Evolutionary conservation across 2,329 filamentous ascomycete species (phyloP).

Genomic region (Ascochyta koolunga): DNA sequence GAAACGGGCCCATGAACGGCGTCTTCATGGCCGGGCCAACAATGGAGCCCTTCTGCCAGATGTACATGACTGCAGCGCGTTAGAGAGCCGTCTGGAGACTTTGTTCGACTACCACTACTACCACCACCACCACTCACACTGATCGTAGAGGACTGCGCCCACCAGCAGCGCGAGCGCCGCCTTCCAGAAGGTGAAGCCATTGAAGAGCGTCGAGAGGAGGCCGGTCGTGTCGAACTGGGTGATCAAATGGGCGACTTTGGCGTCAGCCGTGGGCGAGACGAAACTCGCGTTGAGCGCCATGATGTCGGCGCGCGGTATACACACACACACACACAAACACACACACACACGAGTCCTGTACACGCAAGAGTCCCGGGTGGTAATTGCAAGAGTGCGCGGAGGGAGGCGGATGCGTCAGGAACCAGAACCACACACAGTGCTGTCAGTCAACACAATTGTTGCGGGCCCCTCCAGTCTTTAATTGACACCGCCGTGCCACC

Average conservation of each 20-base stretch:
- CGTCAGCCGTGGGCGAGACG: constrained; percentile 49
- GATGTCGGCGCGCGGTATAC: not conserved
- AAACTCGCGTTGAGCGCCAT: constrained; percentile 49
- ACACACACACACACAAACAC: too few species aligned
- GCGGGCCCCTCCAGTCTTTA: constrained; percentile 16
- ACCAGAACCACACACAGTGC: constrained; percentile 6
- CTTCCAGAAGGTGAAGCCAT: constrained; percentile 39
- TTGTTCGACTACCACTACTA: not conserved
- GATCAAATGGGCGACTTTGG: constrained; percentile 41
- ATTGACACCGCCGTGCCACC: constrained; percentile 5
- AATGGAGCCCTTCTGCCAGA: constrained; percentile 54
- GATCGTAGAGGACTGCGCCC: constrained; percentile 83
- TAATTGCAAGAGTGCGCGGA: not conserved
- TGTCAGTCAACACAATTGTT: constrained; percentile 5
- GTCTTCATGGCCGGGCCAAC: constrained; percentile 56
- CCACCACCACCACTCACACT: constrained; percentile 67
- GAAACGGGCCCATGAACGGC: constrained; percentile 81
- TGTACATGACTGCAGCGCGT: constrained; percentile 60
- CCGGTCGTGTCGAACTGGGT: constrained; percentile 39
- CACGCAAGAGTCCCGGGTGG: not conserved
- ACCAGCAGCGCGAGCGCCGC: constrained; percentile 66
- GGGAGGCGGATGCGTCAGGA: constrained; percentile 6
- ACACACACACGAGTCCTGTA: too few species aligned
- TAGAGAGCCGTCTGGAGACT: constrained; percentile 8
- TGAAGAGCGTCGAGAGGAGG: constrained; percentile 40